These are phyloP conservation scores for Kuraishia borneana DNA, from an alignment of 805 yeast species.

Conservation along the genomic window DNA sequence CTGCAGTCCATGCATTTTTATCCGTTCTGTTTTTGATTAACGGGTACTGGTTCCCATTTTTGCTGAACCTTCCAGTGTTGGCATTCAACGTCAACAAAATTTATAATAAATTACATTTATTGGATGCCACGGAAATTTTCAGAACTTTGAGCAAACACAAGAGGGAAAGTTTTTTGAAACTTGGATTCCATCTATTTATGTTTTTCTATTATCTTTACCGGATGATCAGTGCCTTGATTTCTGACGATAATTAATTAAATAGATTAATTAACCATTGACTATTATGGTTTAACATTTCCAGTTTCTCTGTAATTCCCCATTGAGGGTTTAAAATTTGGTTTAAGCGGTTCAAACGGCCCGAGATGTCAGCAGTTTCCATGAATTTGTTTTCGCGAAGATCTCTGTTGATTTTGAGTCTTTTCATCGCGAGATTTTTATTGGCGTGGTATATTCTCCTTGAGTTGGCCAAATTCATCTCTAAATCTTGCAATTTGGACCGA, in stretches of 20 bases:
- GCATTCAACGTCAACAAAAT: conserved; percentile 79
- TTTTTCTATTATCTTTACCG: conserved; percentile 94
- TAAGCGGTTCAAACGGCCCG: conserved; percentile 10
- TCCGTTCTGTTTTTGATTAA: conserved; percentile 64
- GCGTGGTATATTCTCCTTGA: conserved; percentile 1
- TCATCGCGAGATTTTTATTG: neutral
- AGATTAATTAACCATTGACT: neutral
- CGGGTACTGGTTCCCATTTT: conserved; percentile 87
- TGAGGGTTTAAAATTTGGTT: conserved; percentile 11
- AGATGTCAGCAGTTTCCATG: no score
- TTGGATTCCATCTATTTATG: conserved; percentile 83
- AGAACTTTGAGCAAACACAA: conserved; percentile 89
- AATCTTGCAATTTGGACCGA: conserved; percentile 13
- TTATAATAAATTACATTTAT: conserved; percentile 66
- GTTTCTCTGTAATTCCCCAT: conserved; percentile 14
- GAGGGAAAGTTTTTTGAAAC: conserved; percentile 81
- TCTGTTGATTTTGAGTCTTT: neutral
- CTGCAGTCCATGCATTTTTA: conserved; percentile 65
- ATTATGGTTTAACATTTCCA: conserved; percentile 13
- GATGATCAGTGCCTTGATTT: conserved; percentile 88
- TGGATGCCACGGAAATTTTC: conserved; percentile 96
- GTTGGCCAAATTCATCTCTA: conserved; percentile 1
- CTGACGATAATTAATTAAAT: conserved; percentile 33
- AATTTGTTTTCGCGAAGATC: neutral
- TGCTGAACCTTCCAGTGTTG: conserved; percentile 72